phyloP scores from a whole-genome alignment of 768 basidiomycete species.

The Fibroporia radiculosa region DNA sequence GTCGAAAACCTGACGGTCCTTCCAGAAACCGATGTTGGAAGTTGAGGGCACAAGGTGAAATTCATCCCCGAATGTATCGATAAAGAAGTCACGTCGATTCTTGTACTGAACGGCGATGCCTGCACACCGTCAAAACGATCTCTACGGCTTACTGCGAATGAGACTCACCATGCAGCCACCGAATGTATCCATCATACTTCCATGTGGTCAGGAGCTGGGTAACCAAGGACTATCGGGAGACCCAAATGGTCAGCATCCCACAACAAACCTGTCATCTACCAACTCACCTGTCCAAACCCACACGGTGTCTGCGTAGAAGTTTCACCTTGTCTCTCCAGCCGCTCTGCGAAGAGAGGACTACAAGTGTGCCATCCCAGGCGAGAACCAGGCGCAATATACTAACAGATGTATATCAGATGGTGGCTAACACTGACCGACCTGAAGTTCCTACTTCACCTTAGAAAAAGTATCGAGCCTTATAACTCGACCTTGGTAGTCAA shows the following conservation, averaged over 20 bases:
- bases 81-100: conserved; percentile 49
- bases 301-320: conserved; percentile 61
- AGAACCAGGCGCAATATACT: conserved; percentile 75
- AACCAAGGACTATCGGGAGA: conserved; percentile 38
- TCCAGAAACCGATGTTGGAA: conserved; percentile 13
- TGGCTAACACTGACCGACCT: not conserved
- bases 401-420: conserved; percentile 10
- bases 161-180: conserved; percentile 62
- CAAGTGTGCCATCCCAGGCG: conserved; percentile 79
- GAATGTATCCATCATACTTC: conserved; percentile 63
- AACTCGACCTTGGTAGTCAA: conserved; percentile 78
- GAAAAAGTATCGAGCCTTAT: conserved; percentile 78
- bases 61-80: conserved; percentile 55
- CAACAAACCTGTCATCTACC: not conserved
- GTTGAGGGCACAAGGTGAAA: conserved; percentile 44
- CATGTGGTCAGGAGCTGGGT: conserved; percentile 55
- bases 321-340: conserved; percentile 64
- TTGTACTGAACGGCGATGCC: conserved; percentile 50
- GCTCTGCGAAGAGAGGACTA: conserved; percentile 67
- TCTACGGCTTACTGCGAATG: not conserved
- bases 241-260: not conserved
- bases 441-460: conserved; percentile 36
- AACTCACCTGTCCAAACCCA: conserved; percentile 57
- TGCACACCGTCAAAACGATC: conserved; percentile 13
- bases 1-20: conserved; percentile 35